Evolutionary conservation across 768 basidiomycete species (phyloP), one percentile per base, ranked within the genome.

Genomic region (Psilocybe subaeruginosa): DNA sequence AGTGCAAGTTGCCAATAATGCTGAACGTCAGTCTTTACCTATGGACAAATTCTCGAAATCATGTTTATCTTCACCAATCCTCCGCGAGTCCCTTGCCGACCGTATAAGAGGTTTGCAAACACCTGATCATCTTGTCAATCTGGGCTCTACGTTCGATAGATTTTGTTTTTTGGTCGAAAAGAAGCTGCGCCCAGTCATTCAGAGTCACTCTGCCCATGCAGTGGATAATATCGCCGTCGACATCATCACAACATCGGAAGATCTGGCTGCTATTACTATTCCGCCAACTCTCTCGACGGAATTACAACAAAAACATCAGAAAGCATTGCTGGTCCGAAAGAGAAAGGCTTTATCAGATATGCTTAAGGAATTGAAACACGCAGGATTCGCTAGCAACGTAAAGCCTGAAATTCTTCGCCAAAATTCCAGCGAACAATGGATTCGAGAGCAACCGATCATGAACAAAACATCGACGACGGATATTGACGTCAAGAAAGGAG

Each of bases 321-420:
- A 95, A 71, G 85, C 87, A 19, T 74, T 98, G 8, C 78, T 91
- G 43, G 84, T 85, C 3, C 85, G 93, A 51, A 99, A 99, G 77
- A 80, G 91, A 63, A 93, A 92, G 69, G 95, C 95, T 0, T 94
- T 90, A 85, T 88, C 90, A 29, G 95, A 99, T 70, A 79, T 97
- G 17, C 78, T 97, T 63, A 97, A 95, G 73, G 94, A 95, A 69
- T 77, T 97, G 56, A 92, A 92, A 71, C 82, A 84, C 1, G 78
- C 85, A 17, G 97, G 97, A 17, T 80, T 98, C 55, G 79, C 93
- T 0, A 74, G 79, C 43, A 90, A 85, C 55, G 75, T 93, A 54
- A 91, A 89, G 69, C 84, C 92, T 1, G 90, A 91, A 23, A 70
- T 89, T 27, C 79, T 93, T 3, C 77, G 74, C 19, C 82, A 78